Conservation (phyloP, 208 protist genomes). For the Herpetomonas tarakana region DNA sequence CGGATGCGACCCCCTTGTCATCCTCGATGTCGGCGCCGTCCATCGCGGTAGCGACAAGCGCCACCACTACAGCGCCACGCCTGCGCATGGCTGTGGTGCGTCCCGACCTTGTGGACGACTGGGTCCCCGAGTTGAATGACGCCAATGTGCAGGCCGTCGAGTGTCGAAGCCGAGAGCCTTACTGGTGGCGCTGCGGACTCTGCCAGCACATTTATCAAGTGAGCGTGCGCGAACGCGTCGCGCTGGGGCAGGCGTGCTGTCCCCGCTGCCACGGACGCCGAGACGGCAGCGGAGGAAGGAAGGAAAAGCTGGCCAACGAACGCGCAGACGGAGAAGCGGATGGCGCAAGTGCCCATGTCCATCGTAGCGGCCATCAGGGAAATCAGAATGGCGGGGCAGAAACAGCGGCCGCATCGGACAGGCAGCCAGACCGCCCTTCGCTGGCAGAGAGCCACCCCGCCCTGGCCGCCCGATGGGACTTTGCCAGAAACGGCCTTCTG, state of each 20-base stretch:
- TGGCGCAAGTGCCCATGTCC: no score
- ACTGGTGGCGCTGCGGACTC: conserved; percentile 55
- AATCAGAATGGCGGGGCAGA: no score
- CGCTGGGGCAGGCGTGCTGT: conserved; percentile 29
- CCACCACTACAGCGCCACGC: no score
- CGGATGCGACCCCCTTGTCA: no score
- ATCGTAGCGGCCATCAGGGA: no score
- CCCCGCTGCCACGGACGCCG: conserved; percentile 34
- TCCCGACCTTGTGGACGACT: conserved; percentile 76
- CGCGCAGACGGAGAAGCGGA: no score
- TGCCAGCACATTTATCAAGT: conserved; percentile 52
- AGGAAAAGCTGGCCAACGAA: conserved; percentile 1
- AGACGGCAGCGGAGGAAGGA: background rate
- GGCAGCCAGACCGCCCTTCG: no score
- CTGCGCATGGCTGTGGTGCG: conserved; percentile 60
- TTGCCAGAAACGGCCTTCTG: conserved; percentile 42
- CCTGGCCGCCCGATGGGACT: conserved; percentile 48
- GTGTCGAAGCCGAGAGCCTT: conserved; percentile 18
- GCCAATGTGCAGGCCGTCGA: conserved; percentile 45
- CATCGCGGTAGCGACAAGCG: no score
- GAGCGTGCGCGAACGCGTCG: conserved; percentile 47
- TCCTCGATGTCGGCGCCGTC: no score
- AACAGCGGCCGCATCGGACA: no score
- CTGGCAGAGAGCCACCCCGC: conserved; percentile 45
- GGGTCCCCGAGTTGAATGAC: conserved; percentile 80